Evolutionary conservation across 148 eudicot genomes (phyloP).

Genomic region (Agrostemma githago): DNA sequence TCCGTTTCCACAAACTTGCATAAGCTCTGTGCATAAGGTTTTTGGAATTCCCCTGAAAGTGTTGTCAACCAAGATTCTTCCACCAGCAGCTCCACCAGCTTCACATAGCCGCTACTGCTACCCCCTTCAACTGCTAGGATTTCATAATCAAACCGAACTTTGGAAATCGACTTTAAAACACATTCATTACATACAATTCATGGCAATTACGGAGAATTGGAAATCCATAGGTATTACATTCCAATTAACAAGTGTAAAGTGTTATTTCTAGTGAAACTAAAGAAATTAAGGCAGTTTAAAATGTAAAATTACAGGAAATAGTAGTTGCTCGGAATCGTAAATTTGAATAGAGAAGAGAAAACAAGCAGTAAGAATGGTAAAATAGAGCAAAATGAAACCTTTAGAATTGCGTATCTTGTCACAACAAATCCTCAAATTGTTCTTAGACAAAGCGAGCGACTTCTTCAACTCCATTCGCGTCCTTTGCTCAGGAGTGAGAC

Average conservation of each 20-base stretch:
- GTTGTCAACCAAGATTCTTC: constrained; percentile 77
- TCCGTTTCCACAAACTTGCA: constrained; percentile 66
- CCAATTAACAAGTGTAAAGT: too few species aligned
- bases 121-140: constrained; percentile 29
- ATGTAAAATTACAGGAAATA: too few species aligned
- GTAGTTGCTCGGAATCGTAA: too few species aligned
- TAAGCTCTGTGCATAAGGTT: constrained; percentile 64
- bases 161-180: not conserved
- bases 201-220: too few species aligned
- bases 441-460: constrained; percentile 48
- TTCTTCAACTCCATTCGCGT: constrained; percentile 51
- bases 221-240: too few species aligned
- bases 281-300: too few species aligned
- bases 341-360: too few species aligned
- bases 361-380: not conserved
- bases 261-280: too few species aligned
- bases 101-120: constrained; percentile 34
- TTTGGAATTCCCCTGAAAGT: constrained; percentile 64
- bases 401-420: constrained; percentile 40
- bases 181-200: too few species aligned
- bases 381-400: constrained; percentile 29
- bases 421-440: constrained; percentile 51
- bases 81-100: constrained; percentile 71
- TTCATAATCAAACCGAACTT: constrained; percentile 2
- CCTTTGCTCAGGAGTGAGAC: constrained; percentile 48